Base-by-base conservation (phyloP, 2,329 filamentous ascomycete genomes). In the Sphaceloma murrayae region DNA sequence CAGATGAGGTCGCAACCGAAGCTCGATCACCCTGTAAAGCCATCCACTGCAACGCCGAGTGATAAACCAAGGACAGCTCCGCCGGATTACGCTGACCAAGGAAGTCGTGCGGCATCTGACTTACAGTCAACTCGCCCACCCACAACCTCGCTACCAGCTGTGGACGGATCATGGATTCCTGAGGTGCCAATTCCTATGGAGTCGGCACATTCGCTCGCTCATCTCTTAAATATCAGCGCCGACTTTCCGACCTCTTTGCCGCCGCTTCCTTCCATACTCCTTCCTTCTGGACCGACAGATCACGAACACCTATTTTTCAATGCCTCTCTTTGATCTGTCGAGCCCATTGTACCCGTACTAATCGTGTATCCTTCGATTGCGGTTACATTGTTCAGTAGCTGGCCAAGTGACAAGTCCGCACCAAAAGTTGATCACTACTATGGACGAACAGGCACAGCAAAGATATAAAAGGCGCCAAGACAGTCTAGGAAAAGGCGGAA, bases 1-100 rank as follows among this genome's bases (percentile, higher is more conserved):
- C 42, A 45, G 21, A 45, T 45, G 31, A 17, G 42, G 2, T 45
- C 42, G 5, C 42, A 45, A 22, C 42, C 42, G 4, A 45, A 29
- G 22, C 36, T 26, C 2, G 10, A 13, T 9, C 3, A 19, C 2
- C 19, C n/a, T 5, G 16, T 14, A 9, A 22, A 16, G 8, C n/a
- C 22, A 13, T 40, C 36, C n/a, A 29, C 6, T 2, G 9, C 13
- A 19, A 29, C 24, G 36, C 14, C 21, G 24, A 22, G 22, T 8
- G n/a, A n/a, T n/a, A 18, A 30, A 11, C 36, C 19, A 2, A 26
- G 10, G 2, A 19, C 30, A 16, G 36, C 24, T 2, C 24, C 36
- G 11, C 14, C 36, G 6, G 9, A 19, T 7, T 16, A 13, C 2
- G 6, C 11, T 7, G 36, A 40, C 7, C 36, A 40, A 30, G 36